Percentiles rank a stretch among this genome's conserved stretches.
Conservation (phyloP, 139 green algal species). For the Trebouxia sp. region DNA sequence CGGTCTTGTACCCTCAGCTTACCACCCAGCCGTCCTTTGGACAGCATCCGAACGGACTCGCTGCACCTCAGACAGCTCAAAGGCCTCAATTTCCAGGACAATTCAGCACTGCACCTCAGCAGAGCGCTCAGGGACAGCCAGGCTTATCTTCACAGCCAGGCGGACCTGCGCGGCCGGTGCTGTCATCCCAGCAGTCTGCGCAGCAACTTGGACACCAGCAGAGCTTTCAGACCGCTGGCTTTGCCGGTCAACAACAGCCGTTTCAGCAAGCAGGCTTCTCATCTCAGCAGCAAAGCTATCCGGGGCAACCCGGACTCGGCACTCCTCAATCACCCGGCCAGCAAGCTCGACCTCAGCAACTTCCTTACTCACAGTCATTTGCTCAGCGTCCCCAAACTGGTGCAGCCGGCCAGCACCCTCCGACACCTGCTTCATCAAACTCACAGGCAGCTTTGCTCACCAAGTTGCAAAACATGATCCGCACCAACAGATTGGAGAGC, state of each 20-base stretch:
- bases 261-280: not conserved
- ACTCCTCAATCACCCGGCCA: not conserved
- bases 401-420: not conserved
- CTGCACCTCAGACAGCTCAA: no score
- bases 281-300: not conserved
- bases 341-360: not conserved
- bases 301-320: not conserved
- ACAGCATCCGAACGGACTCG: not conserved
- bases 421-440: no score
- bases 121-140: not conserved
- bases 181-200: not conserved
- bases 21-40: not conserved
- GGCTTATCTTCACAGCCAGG: not conserved
- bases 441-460: not conserved
- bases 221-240: not conserved
- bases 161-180: not conserved
- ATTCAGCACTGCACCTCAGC: not conserved
- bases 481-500: constrained; percentile 26
- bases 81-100: no score
- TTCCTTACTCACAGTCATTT: not conserved
- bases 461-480: constrained; percentile 32
- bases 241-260: not conserved
- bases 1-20: constrained; percentile 3
- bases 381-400: not conserved
- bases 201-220: constrained; percentile 11